A percentile compares a stretch with the other conserved stretches of the same genome.
Conservation (phyloP, 1,284 basidiomycete species). For the Ganoderma lingzhi region DNA sequence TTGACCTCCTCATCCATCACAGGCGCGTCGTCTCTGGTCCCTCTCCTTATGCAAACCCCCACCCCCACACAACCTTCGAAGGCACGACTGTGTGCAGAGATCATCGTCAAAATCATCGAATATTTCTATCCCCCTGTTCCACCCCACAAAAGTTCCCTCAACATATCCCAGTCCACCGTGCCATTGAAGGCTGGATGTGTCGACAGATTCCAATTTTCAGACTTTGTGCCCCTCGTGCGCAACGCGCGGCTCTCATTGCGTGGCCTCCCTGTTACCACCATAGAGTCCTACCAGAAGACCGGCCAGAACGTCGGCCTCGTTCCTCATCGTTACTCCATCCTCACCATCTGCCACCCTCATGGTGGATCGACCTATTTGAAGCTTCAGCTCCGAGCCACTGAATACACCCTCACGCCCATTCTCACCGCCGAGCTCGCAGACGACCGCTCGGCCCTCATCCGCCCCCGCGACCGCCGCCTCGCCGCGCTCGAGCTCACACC, state of each 20-base stretch:
- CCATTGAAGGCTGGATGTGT: neutral
- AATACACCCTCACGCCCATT: neutral
- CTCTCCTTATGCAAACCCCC: neutral
- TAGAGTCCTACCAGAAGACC: conserved; percentile 7
- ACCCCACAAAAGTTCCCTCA: neutral
- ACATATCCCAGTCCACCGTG: too few relatives aligned
- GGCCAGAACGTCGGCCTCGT: neutral
- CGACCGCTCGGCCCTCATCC: conserved; percentile 1
- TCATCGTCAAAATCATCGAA: neutral
- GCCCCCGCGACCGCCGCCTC: neutral
- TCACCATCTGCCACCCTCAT: neutral
- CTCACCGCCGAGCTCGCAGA: conserved; percentile 4
- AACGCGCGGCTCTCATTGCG: neutral
- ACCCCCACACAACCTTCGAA: neutral
- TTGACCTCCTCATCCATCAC: neutral
- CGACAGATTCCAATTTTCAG: conserved; percentile 1
- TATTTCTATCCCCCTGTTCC: neutral
- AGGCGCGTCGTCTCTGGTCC: neutral
- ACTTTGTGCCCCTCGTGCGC: neutral
- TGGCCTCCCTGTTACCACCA: neutral
- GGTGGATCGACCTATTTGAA: neutral
- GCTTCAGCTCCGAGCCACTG: neutral
- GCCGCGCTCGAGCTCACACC: neutral
- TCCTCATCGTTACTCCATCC: conserved; percentile 6
- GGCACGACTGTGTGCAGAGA: too few relatives aligned